These are phyloP conservation scores for Zymoseptoria brevis DNA, from an alignment of 2,329 filamentous ascomycete species.

Conservation along the genomic window DNA sequence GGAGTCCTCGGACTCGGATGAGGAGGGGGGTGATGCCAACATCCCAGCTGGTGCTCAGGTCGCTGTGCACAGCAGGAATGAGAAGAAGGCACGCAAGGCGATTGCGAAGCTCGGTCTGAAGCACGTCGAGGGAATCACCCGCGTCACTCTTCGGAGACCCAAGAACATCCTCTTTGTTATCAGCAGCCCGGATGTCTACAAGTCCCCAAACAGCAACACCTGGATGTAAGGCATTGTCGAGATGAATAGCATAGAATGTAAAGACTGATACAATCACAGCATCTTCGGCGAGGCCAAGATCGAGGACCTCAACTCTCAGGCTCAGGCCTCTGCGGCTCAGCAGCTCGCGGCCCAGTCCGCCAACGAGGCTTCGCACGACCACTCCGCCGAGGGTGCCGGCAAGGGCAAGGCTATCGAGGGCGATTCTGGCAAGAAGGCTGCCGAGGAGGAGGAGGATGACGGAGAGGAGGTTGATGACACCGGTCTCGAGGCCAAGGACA, in stretches of 20 bases:
- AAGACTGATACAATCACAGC: conserved; percentile 42
- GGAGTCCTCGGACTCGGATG: conserved; percentile 61
- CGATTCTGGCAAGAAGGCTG: conserved; percentile 51
- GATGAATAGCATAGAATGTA: conserved; percentile 29
- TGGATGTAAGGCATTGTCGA: conserved; percentile 68
- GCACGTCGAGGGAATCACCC: conserved; percentile 93
- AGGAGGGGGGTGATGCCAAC: conserved; percentile 64
- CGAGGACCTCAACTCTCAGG: conserved; percentile 97
- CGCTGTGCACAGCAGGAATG: conserved; percentile 95
- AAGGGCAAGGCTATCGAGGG: conserved; percentile 62
- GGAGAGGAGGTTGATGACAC: conserved; percentile 91
- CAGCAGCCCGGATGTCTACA: conserved; percentile 99
- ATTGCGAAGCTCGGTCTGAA: conserved; percentile 97
- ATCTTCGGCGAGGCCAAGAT: conserved; percentile 99
- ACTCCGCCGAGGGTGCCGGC: conserved; percentile 69
- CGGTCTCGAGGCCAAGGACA: conserved; percentile 97
- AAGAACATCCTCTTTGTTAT: conserved; percentile 99
- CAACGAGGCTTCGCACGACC: conserved; percentile 63
- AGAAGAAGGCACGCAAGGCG: conserved; percentile 99
- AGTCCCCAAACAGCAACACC: conserved; percentile 97
- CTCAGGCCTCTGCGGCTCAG: conserved; percentile 90
- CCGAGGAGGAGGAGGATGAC: conserved; percentile 73
- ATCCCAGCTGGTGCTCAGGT: conserved; percentile 80
- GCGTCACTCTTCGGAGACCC: conserved; percentile 92
- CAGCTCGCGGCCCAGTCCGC: conserved; percentile 73